A percentile compares a stretch with the other conserved stretches of the same genome.
Conservation (phyloP, 305 asterid species). For the Fraxinus sp. region DNA sequence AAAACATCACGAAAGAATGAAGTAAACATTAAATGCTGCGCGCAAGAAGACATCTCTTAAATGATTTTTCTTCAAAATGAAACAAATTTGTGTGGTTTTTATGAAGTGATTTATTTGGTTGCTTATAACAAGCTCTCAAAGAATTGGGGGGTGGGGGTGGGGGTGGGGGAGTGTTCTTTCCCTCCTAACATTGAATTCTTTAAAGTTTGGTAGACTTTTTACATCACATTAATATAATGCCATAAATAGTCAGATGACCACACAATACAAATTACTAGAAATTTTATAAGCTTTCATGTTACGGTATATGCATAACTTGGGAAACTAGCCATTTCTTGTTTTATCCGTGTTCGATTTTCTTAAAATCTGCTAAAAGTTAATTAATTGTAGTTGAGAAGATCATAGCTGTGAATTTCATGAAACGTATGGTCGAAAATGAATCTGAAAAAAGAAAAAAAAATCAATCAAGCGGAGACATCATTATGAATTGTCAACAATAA, state of each 20-base stretch:
- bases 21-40: slow-evolving; percentile 25
- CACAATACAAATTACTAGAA: background rate
- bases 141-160: background rate
- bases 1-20: slow-evolving; percentile 29
- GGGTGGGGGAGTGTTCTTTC: background rate
- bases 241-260: slow-evolving; percentile 22
- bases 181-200: slow-evolving; percentile 5
- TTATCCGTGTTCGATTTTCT: background rate
- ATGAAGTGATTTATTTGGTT: slow-evolving; percentile 29
- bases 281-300: background rate
- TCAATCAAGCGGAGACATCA: too few relatives aligned
- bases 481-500: too few relatives aligned
- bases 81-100: slow-evolving; percentile 20
- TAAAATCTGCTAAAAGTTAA: background rate
- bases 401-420: too few relatives aligned
- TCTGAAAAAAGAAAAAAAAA: too few relatives aligned
- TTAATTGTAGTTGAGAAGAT: too few relatives aligned
- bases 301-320: background rate
- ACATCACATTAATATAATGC: slow-evolving; percentile 23
- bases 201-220: slow-evolving; percentile 33
- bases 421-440: too few relatives aligned
- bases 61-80: slow-evolving; percentile 25
- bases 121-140: slow-evolving; percentile 16
- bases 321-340: background rate
- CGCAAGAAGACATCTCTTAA: slow-evolving; percentile 31